Evolutionary conservation across 2,329 filamentous ascomycete genomes (phyloP).

Genomic region (Colletotrichum tropicicola): DNA sequence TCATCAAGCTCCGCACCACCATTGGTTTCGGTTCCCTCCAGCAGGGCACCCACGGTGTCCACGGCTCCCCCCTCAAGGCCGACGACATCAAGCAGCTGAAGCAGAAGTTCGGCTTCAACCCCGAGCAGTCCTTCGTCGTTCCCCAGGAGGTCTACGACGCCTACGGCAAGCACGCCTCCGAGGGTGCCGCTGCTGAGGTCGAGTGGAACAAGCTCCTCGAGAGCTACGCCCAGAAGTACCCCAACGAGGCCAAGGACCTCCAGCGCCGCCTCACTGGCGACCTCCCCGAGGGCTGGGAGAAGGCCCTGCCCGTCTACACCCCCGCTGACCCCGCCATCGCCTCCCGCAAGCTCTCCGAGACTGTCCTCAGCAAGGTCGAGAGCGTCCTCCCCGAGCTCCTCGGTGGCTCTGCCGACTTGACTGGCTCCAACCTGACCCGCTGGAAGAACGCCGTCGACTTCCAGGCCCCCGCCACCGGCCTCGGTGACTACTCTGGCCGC

Average conservation of each 20-base stretch:
- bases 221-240: constrained; percentile 84
- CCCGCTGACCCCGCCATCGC: constrained; percentile 85
- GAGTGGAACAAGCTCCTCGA: constrained; percentile 95
- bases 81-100: constrained; percentile 96
- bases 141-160: constrained; percentile 94
- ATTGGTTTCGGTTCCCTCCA: constrained; percentile 96
- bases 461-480: constrained; percentile 86
- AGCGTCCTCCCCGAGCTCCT: constrained; percentile 86
- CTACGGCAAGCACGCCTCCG: constrained; percentile 84
- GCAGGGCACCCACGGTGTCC: constrained; percentile 93
- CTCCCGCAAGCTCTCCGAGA: constrained; percentile 96
- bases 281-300: constrained; percentile 97
- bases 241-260: constrained; percentile 82
- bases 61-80: constrained; percentile 94
- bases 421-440: constrained; percentile 97
- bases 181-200: constrained; percentile 88
- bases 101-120: constrained; percentile 95
- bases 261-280: constrained; percentile 81
- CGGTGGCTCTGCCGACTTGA: constrained; percentile 97
- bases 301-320: constrained; percentile 90
- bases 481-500: constrained; percentile 90
- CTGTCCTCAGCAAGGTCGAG: constrained; percentile 89
- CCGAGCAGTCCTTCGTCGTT: constrained; percentile 90
- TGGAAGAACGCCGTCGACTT: constrained; percentile 98
- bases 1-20: constrained; percentile 97